Base-by-base conservation (phyloP, 2,329 filamentous ascomycete genomes). In the Talaromyces sp. region DNA sequence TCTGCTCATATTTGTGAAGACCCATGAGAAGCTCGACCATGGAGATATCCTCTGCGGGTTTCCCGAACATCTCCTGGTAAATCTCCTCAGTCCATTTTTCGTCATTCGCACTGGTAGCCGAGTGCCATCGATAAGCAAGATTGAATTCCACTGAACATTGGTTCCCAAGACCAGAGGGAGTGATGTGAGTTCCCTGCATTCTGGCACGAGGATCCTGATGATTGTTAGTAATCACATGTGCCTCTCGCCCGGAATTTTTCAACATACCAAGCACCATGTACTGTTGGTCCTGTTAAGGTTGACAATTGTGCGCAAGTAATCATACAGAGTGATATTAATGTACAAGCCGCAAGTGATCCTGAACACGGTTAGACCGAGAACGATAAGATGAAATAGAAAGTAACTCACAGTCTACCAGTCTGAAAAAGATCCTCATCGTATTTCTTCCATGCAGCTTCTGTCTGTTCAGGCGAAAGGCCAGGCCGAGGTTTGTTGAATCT, bases 91-190 rank as follows among this genome's bases (percentile, higher is more conserved):
- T 88, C 89, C 90, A 95, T 63, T 85, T 80, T 67, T 94, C 90
- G 66, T 96, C 91, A 62, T 83, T 85, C 59, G 84, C 82, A 37
- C 81, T 82, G 64, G 94, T 89, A 64, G 87, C 86, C 2, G 89
- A 90, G 75, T 95, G 90, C 89, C 90, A 95, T 62, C 90, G 82
- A 71, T 96, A 95, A 64, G 89, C 88, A 9, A 96, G 80, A 68
- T 94, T 95, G 79, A 96, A 96, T 75, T 96, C 91, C 3, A 88
- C 89, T 0, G 89, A 93, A 5, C 93, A 89, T 63, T 88, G 85
- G 66, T 94, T 95, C 53, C 91, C 91, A 0, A 88, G 84, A 41
- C 89, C 91, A 22, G 85, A 80, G 45, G 89, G 84, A 0, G 87
- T 83, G 0, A 83, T 81, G 1, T 81, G 72, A 33, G 79, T 78